Conservation (phyloP, 2,329 filamentous ascomycete genomes). For the Hymenoscyphus scutula region DNA sequence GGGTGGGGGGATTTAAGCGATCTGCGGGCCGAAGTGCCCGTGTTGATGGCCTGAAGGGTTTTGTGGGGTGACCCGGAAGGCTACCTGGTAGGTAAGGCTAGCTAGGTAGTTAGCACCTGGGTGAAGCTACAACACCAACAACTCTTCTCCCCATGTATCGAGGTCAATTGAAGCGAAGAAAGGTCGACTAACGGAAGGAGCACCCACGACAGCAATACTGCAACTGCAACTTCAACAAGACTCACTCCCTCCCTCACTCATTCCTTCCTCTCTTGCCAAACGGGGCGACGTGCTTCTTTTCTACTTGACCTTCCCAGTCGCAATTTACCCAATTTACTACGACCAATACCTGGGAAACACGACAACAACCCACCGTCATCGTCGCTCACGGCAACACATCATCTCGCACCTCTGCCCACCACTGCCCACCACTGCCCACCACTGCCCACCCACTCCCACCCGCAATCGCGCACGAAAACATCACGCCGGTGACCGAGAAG, state of each 20-base stretch:
- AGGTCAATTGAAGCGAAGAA: not conserved
- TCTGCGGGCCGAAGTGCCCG: constrained; percentile 6
- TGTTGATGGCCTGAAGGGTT: not conserved
- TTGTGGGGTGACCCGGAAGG: not conserved
- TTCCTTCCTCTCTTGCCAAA: not conserved
- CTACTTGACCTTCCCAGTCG: constrained; percentile 24
- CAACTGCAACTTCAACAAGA: not conserved
- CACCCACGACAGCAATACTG: not conserved
- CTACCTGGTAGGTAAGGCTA: no score
- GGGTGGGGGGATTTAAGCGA: not conserved
- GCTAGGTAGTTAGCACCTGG: not conserved
- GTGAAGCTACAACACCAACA: not conserved
- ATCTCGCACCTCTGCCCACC: no score
- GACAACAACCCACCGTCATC: constrained; percentile 8
- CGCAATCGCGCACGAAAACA: constrained; percentile 1
- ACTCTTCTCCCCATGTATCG: not conserved
- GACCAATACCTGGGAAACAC: constrained; percentile 33
- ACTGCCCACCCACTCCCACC: not conserved
- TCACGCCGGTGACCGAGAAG: not conserved
- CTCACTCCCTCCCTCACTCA: not conserved
- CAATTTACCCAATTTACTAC: constrained; percentile 9
- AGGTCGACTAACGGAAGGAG: not conserved
- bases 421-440: not conserved
- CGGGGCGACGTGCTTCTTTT: constrained; percentile 27
- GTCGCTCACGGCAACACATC: not conserved